Evolutionary conservation across 2,329 filamentous ascomycete genomes (phyloP), one percentile per base, ranked within the genome.

Genomic region (Periconia sp.): DNA sequence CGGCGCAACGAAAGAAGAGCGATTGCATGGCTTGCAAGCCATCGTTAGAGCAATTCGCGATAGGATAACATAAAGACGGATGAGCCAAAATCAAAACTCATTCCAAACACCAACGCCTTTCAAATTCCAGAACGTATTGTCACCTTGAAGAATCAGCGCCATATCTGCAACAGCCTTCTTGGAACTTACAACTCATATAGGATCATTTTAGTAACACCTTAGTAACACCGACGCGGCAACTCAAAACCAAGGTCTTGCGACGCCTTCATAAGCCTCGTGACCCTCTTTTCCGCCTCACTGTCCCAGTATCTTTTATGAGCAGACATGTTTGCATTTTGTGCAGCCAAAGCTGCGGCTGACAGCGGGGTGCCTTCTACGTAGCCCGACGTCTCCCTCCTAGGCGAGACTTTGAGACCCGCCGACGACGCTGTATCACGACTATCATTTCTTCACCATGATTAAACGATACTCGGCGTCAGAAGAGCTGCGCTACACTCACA

Each of bases 11-110:
- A 69, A 68, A 37, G 67, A 73, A 6, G 74, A 76, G 45, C 61
- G 79, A 37, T 57, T 78, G 37, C 68, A 73, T 47, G 79, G 79
- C 4, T 44, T 81, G 35, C 67, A 68, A 36, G 64, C 70, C 29
- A 73, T 79, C 39, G 73, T 74, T 8, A 57, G 60, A n/a, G 57
- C 58, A 21, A 69, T 66, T 13, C 62, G 57, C 17, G 53, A 57
- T 18, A 62, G 57, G 12, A 60, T 69, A 46, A 28, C 44, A 32
- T 63, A 46, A 48, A 21, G 18, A 23, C 17, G 13, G 12, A 9
- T 13, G 21, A 5, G n/a, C 11, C 10, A 26, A 5, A 11, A 4
- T 11, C 18, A 3, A 13, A 2, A 6, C 11, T 25, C 19, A 15
- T 11, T 22, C 12, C 10, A 12, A 21, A 29, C 22, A 26, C 17